A percentile compares a stretch with the other conserved stretches of the same genome.
Evolutionary conservation across 495 filamentous ascomycete species (phyloP).

Genomic region (Aspergillus kassunensis): DNA sequence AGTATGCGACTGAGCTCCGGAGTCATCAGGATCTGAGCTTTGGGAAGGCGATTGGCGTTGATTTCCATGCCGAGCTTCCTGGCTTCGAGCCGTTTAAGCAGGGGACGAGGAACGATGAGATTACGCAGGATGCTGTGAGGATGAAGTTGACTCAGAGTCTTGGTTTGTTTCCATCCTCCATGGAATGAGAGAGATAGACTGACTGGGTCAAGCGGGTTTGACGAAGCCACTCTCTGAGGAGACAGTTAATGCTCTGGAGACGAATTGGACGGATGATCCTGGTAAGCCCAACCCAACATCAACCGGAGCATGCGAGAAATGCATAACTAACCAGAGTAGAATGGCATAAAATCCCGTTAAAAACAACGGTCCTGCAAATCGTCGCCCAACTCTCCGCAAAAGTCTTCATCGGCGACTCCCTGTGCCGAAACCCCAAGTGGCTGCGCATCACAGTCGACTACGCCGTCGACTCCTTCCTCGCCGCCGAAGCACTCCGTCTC

Average conservation of each 20-base stretch:
- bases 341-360: constrained; percentile 1
- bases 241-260: constrained; percentile 1
- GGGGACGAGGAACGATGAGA: not conserved
- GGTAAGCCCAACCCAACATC: not conserved
- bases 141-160: constrained; percentile 20
- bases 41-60: not conserved
- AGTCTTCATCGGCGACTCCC: constrained; percentile 47
- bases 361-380: constrained; percentile 20
- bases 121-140: constrained; percentile 14
- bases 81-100: constrained; percentile 39
- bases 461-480: constrained; percentile 39
- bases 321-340: not conserved
- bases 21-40: constrained; percentile 15
- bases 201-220: constrained; percentile 1
- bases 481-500: constrained; percentile 13
- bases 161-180: not conserved
- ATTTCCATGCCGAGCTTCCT: constrained; percentile 21
- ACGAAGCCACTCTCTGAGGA: constrained; percentile 19
- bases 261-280: constrained; percentile 13
- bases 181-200: not conserved
- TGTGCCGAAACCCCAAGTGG: constrained; percentile 51
- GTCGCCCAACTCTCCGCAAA: constrained; percentile 50
- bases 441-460: constrained; percentile 46
- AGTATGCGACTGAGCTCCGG: constrained; percentile 21
- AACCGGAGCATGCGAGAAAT: not conserved